These are phyloP conservation scores for Eucalyptus brandiana DNA, from an alignment of 345 rosid species.

Conservation along the genomic window DNA sequence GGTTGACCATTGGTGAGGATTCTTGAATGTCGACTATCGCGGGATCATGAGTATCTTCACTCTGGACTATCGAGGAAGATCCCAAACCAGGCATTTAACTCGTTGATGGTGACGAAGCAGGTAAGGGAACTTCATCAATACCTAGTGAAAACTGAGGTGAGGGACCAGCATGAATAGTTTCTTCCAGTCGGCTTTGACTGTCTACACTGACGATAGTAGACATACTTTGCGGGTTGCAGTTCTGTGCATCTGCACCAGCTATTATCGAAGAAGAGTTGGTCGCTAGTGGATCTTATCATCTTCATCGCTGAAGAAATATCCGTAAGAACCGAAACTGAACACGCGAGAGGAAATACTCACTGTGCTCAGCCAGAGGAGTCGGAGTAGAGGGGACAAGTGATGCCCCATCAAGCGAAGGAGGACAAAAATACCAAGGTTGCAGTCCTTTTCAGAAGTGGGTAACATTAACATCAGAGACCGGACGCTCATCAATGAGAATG, in stretches of 20 bases:
- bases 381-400: neutral
- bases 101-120: neutral
- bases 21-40: neutral
- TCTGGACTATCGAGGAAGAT: neutral
- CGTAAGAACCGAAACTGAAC: neutral
- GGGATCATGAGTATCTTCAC: neutral
- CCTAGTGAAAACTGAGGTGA: neutral
- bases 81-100: neutral
- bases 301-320: neutral
- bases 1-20: neutral
- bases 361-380: neutral
- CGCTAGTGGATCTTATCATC: neutral
- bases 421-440: neutral
- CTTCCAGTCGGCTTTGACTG: neutral
- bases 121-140: neutral
- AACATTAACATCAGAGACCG: neutral
- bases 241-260: neutral
- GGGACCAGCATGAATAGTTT: neutral
- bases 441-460: neutral
- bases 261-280: too few relatives aligned
- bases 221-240: neutral
- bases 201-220: neutral
- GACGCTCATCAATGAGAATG: neutral
- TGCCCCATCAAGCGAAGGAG: neutral
- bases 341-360: neutral